Conservation (phyloP, 345 rosid genomes). For the Salix brachista region DNA sequence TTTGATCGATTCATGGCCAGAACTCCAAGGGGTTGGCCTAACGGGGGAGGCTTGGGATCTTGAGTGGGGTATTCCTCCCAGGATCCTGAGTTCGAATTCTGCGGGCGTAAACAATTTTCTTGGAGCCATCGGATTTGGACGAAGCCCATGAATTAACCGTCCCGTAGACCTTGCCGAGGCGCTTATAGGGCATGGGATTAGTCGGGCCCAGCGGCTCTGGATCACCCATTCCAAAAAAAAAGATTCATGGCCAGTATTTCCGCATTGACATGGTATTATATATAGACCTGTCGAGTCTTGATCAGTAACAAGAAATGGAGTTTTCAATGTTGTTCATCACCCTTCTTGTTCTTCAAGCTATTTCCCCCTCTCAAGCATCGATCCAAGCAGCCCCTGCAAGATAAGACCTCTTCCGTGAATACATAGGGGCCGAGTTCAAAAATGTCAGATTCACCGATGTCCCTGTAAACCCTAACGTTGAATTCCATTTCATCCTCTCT, state of each 20-base stretch:
- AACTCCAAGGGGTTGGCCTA: too few relatives aligned
- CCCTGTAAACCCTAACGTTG: not conserved
- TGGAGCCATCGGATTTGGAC: too few relatives aligned
- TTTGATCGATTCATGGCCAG: not conserved
- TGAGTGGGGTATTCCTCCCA: too few relatives aligned
- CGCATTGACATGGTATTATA: not conserved
- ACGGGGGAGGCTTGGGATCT: too few relatives aligned
- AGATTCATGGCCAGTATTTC: not conserved
- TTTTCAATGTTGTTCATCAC: not conserved
- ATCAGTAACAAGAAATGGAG: not conserved
- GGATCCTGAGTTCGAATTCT: too few relatives aligned
- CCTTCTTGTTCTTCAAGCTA: not conserved
- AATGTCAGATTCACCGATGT: slow-evolving; percentile 5
- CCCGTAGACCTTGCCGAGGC: too few relatives aligned
- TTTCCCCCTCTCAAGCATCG: not conserved
- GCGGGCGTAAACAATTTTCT: too few relatives aligned
- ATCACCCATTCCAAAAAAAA: too few relatives aligned
- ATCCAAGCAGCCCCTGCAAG: not conserved
- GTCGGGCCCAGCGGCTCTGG: too few relatives aligned
- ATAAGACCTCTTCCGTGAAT: not conserved
- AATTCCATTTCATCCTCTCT: slow-evolving; percentile 4
- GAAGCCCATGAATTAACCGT: too few relatives aligned
- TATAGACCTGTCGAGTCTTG: not conserved
- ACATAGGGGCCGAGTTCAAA: slow-evolving; percentile 2
- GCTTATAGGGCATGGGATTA: too few relatives aligned